A percentile compares a stretch with the other conserved stretches of the same genome.
Conservation (phyloP, 1,284 basidiomycete genomes). For the Pascua sp. region DNA sequence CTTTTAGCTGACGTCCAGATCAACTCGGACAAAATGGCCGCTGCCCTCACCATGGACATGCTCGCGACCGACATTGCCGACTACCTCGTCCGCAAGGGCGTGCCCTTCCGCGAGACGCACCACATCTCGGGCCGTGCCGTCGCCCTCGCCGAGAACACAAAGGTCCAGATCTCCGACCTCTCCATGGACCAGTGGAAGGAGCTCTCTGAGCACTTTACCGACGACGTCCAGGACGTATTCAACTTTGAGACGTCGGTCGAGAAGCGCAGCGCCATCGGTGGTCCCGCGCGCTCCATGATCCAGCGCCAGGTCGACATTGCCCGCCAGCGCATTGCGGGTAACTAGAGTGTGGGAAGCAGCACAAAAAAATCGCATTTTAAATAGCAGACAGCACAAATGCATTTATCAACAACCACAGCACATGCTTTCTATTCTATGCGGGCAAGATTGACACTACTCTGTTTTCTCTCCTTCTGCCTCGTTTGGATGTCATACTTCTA, state of each 20-base stretch:
- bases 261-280: slow-evolving; percentile 85
- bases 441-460: too few species aligned
- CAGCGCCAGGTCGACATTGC: slow-evolving; percentile 76
- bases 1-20: slow-evolving; percentile 60
- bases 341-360: neutral
- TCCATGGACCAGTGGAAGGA: slow-evolving; percentile 72
- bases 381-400: slow-evolving; percentile 1
- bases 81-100: slow-evolving; percentile 96
- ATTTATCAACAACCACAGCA: neutral
- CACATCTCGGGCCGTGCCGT: slow-evolving; percentile 96
- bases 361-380: neutral
- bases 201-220: slow-evolving; percentile 72
- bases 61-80: slow-evolving; percentile 96
- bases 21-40: slow-evolving; percentile 81
- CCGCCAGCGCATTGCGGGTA: slow-evolving; percentile 53
- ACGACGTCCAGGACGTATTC: slow-evolving; percentile 78
- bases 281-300: slow-evolving; percentile 79
- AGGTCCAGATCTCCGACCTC: slow-evolving; percentile 76
- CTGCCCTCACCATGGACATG: slow-evolving; percentile 91
- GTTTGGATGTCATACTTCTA: too few species aligned
- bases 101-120: slow-evolving; percentile 97
- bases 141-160: slow-evolving; percentile 80
- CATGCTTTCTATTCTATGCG: too few species aligned
- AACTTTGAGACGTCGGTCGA: slow-evolving; percentile 96
- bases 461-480: too few species aligned